These are phyloP conservation scores for Paraconiothyrium brasiliense DNA, from an alignment of 2,329 filamentous ascomycete species.

Conservation along the genomic window DNA sequence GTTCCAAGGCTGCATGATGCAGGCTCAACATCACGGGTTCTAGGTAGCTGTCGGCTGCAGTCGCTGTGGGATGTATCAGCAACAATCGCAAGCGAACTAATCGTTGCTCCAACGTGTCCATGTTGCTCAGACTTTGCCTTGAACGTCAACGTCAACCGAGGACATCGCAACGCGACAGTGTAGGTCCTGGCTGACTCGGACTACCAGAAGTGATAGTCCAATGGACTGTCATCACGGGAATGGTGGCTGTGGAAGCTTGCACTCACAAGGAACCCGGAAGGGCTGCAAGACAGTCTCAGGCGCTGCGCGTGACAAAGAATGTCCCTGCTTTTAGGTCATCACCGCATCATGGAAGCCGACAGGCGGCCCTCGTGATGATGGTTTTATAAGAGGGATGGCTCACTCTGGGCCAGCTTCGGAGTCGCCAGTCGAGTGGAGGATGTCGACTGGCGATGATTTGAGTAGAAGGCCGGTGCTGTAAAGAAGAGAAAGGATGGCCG, in stretches of 20 bases:
- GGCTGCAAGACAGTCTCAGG: slow-evolving; percentile 22
- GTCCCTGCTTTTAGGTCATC: slow-evolving; percentile 74
- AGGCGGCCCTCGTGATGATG: slow-evolving; percentile 77
- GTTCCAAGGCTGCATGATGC: background rate
- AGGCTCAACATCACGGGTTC: background rate
- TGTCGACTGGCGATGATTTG: slow-evolving; percentile 75
- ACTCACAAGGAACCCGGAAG: slow-evolving; percentile 27
- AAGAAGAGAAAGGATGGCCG: slow-evolving; percentile 33
- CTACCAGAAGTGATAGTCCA: slow-evolving; percentile 50
- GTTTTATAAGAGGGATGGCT: slow-evolving; percentile 77
- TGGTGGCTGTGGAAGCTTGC: slow-evolving; percentile 21
- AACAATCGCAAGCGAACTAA: background rate
- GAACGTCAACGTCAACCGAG: slow-evolving; percentile 48
- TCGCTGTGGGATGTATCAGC: slow-evolving; percentile 2
- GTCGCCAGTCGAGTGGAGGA: slow-evolving; percentile 70
- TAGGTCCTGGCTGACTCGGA: slow-evolving; percentile 49
- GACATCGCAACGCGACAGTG: slow-evolving; percentile 41
- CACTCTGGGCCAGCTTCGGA: slow-evolving; percentile 77
- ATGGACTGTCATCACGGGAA: slow-evolving; percentile 45
- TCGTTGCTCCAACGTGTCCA: background rate
- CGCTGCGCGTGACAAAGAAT: slow-evolving; percentile 48
- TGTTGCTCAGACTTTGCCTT: slow-evolving; percentile 49
- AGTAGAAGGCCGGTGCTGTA: slow-evolving; percentile 71
- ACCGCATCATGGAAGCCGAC: slow-evolving; percentile 71
- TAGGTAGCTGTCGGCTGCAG: background rate